Evolutionary conservation across 768 basidiomycete genomes (phyloP).

Genomic region (Sistotremastrum niveocremeum): DNA sequence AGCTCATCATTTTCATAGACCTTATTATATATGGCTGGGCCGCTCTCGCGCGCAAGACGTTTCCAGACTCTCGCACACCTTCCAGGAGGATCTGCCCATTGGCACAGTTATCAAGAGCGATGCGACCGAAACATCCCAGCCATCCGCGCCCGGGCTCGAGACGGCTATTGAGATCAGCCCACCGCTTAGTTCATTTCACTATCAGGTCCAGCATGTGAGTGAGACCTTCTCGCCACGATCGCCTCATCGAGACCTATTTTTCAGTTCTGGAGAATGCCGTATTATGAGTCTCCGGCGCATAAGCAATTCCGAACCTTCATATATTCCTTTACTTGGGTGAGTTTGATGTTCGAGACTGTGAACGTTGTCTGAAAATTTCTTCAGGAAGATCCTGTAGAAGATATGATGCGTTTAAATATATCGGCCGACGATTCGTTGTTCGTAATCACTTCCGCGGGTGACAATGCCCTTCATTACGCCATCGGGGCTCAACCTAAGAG

Average conservation of each 20-base stretch:
- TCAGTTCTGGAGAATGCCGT: constrained; percentile 55
- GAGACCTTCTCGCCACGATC: background rate
- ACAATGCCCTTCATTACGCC: constrained; percentile 72
- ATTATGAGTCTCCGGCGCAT: constrained; percentile 56
- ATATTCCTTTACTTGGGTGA: constrained; percentile 50
- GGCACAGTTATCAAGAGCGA: too few species aligned
- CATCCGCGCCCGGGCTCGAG: constrained; percentile 9
- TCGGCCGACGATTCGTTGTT: constrained; percentile 51
- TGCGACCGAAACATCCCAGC: too few species aligned
- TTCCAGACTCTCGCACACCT: constrained; percentile 39
- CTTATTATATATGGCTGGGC: constrained; percentile 68
- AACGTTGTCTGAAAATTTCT: constrained; percentile 3
- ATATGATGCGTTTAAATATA: constrained; percentile 50
- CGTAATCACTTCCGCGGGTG: constrained; percentile 66
- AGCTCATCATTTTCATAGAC: constrained; percentile 18
- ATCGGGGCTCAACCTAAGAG: constrained; percentile 45
- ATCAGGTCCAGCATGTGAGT: constrained; percentile 36
- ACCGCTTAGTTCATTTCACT: constrained; percentile 50
- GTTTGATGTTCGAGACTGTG: constrained; percentile 2
- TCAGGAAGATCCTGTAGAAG: constrained; percentile 62
- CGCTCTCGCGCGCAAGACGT: constrained; percentile 50
- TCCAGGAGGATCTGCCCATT: constrained; percentile 21
- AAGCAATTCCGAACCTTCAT: constrained; percentile 51
- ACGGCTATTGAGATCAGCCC: constrained; percentile 36
- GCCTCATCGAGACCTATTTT: background rate